Evolutionary conservation across 1,284 basidiomycete genomes (phyloP).

Genomic region (Spongiforma sp.): DNA sequence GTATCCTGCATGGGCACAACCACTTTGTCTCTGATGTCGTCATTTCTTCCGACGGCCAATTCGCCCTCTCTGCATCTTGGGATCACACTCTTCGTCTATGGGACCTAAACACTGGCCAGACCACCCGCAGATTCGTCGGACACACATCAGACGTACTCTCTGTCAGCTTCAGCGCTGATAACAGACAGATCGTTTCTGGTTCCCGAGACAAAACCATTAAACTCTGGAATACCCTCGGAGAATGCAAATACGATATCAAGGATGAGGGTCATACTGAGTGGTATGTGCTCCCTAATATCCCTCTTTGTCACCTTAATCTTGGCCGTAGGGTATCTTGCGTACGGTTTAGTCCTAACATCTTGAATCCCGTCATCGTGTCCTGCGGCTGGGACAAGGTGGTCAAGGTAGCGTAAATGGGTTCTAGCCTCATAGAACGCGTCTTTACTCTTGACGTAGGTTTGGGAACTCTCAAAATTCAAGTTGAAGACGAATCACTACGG

Average conservation of each 20-base stretch:
- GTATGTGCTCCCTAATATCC: slow-evolving; percentile 48
- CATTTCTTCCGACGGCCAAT: slow-evolving; percentile 98
- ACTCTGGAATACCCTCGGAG: slow-evolving; percentile 99
- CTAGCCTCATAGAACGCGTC: slow-evolving; percentile 46
- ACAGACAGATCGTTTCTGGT: slow-evolving; percentile 98
- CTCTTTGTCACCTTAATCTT: slow-evolving; percentile 2
- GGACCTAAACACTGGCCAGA: slow-evolving; percentile 96
- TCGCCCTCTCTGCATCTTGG: slow-evolving; percentile 99
- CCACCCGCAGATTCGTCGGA: slow-evolving; percentile 97
- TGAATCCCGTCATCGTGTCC: slow-evolving; percentile 99
- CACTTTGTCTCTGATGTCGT: slow-evolving; percentile 99
- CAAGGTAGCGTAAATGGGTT: slow-evolving; percentile 85
- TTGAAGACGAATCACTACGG: slow-evolving; percentile 99
- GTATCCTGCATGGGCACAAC: slow-evolving; percentile 98
- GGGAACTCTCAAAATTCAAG: slow-evolving; percentile 99
- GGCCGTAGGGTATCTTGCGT: slow-evolving; percentile 93
- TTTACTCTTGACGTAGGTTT: slow-evolving; percentile 70
- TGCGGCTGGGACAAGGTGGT: slow-evolving; percentile 99
- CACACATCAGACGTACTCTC: slow-evolving; percentile 98
- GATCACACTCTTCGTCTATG: slow-evolving; percentile 99
- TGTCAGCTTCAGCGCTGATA: slow-evolving; percentile 97
- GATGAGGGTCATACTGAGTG: slow-evolving; percentile 98
- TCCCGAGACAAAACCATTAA: slow-evolving; percentile 98
- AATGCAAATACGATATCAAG: slow-evolving; percentile 99
- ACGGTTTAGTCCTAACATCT: slow-evolving; percentile 98